Conservation (phyloP, 805 yeast genomes). For the Kuraishia ogatae region DNA sequence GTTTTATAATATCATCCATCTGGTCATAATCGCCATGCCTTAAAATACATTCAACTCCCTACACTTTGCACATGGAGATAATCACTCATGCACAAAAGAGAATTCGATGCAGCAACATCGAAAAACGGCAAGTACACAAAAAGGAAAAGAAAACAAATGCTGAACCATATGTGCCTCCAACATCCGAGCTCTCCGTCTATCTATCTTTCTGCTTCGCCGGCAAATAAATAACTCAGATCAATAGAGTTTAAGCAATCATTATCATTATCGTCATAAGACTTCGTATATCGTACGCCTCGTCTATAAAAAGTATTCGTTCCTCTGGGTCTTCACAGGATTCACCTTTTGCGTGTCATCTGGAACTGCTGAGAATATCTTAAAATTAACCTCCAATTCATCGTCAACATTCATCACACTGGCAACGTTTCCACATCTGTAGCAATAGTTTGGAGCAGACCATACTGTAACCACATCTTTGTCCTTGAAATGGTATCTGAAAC, state of each 20-base stretch:
- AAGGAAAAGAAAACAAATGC: neutral
- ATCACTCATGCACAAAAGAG: neutral
- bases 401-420: conserved; percentile 97
- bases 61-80: neutral
- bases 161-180: neutral
- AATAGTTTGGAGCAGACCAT: conserved; percentile 96
- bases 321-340: conserved; percentile 25
- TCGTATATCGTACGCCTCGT: neutral
- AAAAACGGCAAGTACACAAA: neutral
- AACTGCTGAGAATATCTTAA: conserved; percentile 92
- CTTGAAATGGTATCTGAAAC: conserved; percentile 91
- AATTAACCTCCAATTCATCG: conserved; percentile 78
- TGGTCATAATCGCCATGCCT: neutral
- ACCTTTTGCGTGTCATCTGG: conserved; percentile 59
- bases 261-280: conserved; percentile 1
- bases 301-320: conserved; percentile 27
- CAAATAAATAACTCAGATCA: neutral
- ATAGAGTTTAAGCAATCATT: neutral
- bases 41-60: neutral
- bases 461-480: conserved; percentile 96
- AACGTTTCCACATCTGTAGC: conserved; percentile 96
- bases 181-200: neutral
- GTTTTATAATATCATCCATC: neutral
- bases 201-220: neutral
- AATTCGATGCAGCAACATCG: neutral